Percentiles rank a stretch among this genome's conserved stretches.
phyloP scores from a whole-genome alignment of 2,329 filamentous ascomycete species.

The Monilinia fructigena region DNA sequence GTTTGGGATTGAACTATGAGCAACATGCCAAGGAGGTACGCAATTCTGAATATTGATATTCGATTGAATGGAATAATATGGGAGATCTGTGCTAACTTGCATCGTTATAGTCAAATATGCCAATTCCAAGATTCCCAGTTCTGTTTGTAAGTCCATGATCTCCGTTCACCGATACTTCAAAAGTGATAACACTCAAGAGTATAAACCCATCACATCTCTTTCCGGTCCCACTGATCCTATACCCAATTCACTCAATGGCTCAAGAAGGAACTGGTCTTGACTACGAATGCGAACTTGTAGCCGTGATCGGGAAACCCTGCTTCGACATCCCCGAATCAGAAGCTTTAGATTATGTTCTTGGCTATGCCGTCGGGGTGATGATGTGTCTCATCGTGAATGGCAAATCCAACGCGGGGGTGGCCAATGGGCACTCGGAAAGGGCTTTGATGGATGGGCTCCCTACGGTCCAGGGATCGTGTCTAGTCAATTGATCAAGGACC shows the following conservation, averaged over 20 bases:
- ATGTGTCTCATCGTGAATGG: conserved; percentile 79
- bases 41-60: background rate
- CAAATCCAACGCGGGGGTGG: conserved; percentile 66
- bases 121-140: conserved; percentile 68
- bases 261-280: conserved; percentile 67
- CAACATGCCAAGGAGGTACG: conserved; percentile 66
- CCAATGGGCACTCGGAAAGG: conserved; percentile 71
- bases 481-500: conserved; percentile 53
- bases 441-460: conserved; percentile 74
- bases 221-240: conserved; percentile 64
- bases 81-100: background rate
- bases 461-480: conserved; percentile 71
- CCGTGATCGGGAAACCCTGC: conserved; percentile 68
- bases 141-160: conserved; percentile 53
- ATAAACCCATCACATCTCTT: conserved; percentile 67
- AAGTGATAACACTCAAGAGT: conserved; percentile 35
- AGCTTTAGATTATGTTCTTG: conserved; percentile 70
- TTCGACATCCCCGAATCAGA: conserved; percentile 61
- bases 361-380: conserved; percentile 76
- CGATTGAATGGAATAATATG: background rate
- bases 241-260: conserved; percentile 61
- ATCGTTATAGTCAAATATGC: conserved; percentile 56
- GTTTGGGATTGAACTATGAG: conserved; percentile 70
- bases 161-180: background rate
- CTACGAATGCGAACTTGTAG: conserved; percentile 78